Base-by-base conservation (phyloP, 805 yeast species). In the Cephaloascus fragrans region DNA sequence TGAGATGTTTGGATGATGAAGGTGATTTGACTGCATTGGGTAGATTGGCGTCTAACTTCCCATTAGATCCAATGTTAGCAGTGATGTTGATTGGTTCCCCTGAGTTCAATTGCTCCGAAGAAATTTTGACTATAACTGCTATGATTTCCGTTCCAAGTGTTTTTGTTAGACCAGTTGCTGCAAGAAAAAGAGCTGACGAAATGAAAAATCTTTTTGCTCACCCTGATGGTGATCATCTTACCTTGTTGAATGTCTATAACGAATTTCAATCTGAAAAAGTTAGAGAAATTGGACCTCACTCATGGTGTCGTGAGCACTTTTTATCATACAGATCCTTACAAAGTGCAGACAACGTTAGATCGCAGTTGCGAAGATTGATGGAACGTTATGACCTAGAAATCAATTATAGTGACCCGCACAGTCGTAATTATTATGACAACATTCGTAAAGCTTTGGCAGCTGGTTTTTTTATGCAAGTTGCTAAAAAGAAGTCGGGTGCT, bases 401-500 rank as follows among this genome's bases (percentile, higher is more conserved):
- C 39, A 69, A 73, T 42, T 75, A 87, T 36, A 80, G 87, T 2
- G 80, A 83, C 32, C 54, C 45, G 39, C 80, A 78, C 51, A 67
- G 71, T 45, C 75, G 74, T 38, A 54, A 56, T 33, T 88, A 85
- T 62, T 81, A 80, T 59, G 79, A 74, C 49, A 83, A 86, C 51
- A 80, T 93, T 46, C 73, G 95, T 41, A 84, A 83, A 57, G 96
- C 97, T 0, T 62, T 93, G 42, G 73, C 86, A 3, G 75, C 86
- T n/a, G 98, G 98, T 2, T 89, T 88, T 59, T 93, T 93, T 68
- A 89, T 93, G 97, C 98, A 93, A 66, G 95, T 85, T 40, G 97
- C 97, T 26, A 93, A 89, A 65, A 86, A 85, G 67, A 78, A 77
- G 64, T 75, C 83, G n/a, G 80, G 86, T 31, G 71, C 75, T 33